phyloP scores from a whole-genome alignment of 371 early-diverging fungal genomes.

The Sporodiniella umbellata region DNA sequence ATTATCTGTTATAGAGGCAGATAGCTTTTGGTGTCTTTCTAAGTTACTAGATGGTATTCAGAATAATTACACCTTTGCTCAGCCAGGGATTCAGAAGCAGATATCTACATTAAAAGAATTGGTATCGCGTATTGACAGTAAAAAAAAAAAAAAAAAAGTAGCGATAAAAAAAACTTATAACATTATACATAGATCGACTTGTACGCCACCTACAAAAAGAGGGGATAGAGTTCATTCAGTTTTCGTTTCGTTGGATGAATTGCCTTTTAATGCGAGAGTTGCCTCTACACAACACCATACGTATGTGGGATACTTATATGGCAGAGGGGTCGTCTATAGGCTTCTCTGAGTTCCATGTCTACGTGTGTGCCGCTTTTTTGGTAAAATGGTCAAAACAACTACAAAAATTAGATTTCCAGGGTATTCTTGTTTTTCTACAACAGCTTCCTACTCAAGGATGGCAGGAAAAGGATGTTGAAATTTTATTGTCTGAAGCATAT shows the following conservation, averaged over 20 bases:
- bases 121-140: constrained; percentile 87
- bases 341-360: constrained; percentile 94
- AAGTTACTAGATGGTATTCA: constrained; percentile 96
- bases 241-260: constrained; percentile 99
- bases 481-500: constrained; percentile 91
- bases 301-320: constrained; percentile 98
- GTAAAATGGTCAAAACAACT: constrained; percentile 88
- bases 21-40: constrained; percentile 94
- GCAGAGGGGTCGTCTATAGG: constrained; percentile 87
- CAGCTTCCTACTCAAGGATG: constrained; percentile 84
- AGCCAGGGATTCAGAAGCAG: constrained; percentile 95
- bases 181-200: constrained; percentile 57
- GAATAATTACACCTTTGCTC: constrained; percentile 95
- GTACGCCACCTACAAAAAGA: constrained; percentile 80
- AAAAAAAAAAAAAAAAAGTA: constrained; percentile 1
- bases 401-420: constrained; percentile 87
- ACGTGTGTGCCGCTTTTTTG: constrained; percentile 97
- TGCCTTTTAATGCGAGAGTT: constrained; percentile 98
- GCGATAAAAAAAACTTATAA: not conserved
- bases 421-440: constrained; percentile 93
- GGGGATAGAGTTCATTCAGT: constrained; percentile 95
- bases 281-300: constrained; percentile 76
- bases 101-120: constrained; percentile 84
- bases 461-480: constrained; percentile 89
- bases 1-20: constrained; percentile 84